These are phyloP conservation scores for Trichosanthes cucumerina DNA, from an alignment of 306 rosid genomes.

Conservation along the genomic window DNA sequence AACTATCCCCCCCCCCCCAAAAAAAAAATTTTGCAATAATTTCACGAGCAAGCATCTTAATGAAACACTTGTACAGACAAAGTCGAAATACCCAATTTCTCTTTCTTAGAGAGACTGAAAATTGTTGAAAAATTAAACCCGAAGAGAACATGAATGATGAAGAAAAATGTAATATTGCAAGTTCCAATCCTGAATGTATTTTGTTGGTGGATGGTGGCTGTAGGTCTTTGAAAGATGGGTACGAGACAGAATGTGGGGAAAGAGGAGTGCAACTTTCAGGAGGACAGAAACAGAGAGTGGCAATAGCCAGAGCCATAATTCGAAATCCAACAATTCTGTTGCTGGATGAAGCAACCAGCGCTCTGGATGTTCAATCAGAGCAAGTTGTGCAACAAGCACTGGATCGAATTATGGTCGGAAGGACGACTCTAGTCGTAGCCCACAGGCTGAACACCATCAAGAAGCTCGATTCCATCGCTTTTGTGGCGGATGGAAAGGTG, in stretches of 20 bases:
- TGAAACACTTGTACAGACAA: neutral
- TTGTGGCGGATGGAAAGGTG: slow-evolving; percentile 74
- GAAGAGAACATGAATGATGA: neutral
- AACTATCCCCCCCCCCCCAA: too few relatives aligned
- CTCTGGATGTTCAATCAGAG: slow-evolving; percentile 82
- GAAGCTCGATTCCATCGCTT: slow-evolving; percentile 65
- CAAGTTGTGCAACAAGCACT: slow-evolving; percentile 84
- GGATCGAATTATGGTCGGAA: slow-evolving; percentile 71
- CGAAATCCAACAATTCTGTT: slow-evolving; percentile 63
- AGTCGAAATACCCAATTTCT: neutral
- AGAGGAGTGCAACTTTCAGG: slow-evolving; percentile 94
- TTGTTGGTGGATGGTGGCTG: neutral
- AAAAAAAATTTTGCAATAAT: neutral
- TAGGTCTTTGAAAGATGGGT: slow-evolving; percentile 79
- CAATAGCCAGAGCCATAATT: slow-evolving; percentile 88
- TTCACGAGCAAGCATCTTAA: neutral
- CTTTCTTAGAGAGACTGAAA: neutral
- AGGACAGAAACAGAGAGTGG: slow-evolving; percentile 91
- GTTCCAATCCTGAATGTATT: neutral
- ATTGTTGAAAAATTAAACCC: neutral
- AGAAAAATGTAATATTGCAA: neutral
- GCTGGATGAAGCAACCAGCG: slow-evolving; percentile 92
- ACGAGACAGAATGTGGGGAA: slow-evolving; percentile 86
- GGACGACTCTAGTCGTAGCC: slow-evolving; percentile 87
- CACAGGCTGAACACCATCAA: slow-evolving; percentile 85